These are phyloP conservation scores for Penicillium brevicompactum DNA, from an alignment of 2,329 filamentous ascomycete species.

Conservation along the genomic window DNA sequence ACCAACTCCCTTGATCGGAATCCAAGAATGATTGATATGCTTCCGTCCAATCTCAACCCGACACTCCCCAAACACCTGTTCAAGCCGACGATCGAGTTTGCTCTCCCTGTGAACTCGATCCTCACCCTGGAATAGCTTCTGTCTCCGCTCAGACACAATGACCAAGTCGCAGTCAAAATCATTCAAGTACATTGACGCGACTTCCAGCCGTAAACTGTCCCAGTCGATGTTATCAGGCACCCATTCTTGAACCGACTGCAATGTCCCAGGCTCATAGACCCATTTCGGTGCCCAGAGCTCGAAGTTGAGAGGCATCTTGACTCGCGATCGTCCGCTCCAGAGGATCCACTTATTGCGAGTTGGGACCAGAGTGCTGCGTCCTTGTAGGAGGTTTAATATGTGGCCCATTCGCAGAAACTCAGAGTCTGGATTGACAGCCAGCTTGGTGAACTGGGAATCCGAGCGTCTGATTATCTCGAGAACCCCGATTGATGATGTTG, in stretches of 20 bases:
- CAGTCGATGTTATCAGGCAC: constrained; percentile 9
- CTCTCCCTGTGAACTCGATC: constrained; percentile 7
- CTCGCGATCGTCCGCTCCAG: constrained; percentile 7
- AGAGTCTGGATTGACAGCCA: neutral
- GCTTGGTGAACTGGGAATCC: constrained; percentile 6
- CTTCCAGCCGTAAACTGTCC: constrained; percentile 11
- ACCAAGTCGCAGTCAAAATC: constrained; percentile 9
- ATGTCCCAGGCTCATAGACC: constrained; percentile 5
- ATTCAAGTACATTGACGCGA: constrained; percentile 9
- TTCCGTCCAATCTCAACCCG: constrained; percentile 7
- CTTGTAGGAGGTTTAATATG: constrained; percentile 1
- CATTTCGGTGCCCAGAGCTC: constrained; percentile 8
- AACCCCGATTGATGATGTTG: constrained; percentile 7
- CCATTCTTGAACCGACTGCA: constrained; percentile 3
- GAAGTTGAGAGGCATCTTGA: constrained; percentile 7
- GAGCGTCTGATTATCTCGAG: constrained; percentile 11
- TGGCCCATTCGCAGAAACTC: constrained; percentile 3
- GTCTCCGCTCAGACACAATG: constrained; percentile 9
- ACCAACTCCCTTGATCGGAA: constrained; percentile 9
- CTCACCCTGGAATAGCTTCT: constrained; percentile 4
- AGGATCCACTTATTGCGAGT: constrained; percentile 12
- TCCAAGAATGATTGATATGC: constrained; percentile 7
- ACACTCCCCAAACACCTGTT: neutral
- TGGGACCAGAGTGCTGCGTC: constrained; percentile 5
- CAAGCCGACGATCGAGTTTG: constrained; percentile 5